A percentile compares a stretch with the other conserved stretches of the same genome.
phyloP scores from a whole-genome alignment of 2,329 filamentous ascomycete genomes.

The Pseudocercospora fijiensis region DNA sequence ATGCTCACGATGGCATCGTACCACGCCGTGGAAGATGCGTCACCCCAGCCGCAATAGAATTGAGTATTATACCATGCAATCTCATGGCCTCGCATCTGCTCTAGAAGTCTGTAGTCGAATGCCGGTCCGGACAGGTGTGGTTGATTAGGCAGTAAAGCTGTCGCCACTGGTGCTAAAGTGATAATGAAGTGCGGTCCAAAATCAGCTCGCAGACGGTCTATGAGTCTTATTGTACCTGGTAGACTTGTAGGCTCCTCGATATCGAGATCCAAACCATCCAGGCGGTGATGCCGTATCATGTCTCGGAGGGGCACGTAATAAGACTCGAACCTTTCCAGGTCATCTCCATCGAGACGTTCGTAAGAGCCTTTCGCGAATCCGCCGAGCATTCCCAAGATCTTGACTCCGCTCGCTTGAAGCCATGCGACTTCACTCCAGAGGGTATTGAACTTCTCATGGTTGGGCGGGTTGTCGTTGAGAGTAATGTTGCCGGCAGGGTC shows the following conservation, averaged over 20 bases:
- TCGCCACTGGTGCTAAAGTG: conserved; percentile 78
- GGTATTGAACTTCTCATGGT: conserved; percentile 61
- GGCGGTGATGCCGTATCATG: conserved; percentile 59
- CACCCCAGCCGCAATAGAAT: conserved; percentile 90
- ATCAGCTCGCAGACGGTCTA: conserved; percentile 55
- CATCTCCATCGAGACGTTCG: conserved; percentile 58
- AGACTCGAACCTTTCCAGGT: conserved; percentile 63
- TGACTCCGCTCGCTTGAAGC: conserved; percentile 71
- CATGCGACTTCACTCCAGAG: conserved; percentile 76
- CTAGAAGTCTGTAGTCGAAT: conserved; percentile 75
- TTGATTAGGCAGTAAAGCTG: conserved; percentile 60
- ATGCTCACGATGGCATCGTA: conserved; percentile 57
- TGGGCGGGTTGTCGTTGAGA: conserved; percentile 75
- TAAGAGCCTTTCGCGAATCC: conserved; percentile 77
- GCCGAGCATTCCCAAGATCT: conserved; percentile 82
- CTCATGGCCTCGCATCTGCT: conserved; percentile 62
- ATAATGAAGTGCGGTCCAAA: conserved; percentile 72
- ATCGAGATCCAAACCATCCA: conserved; percentile 75
- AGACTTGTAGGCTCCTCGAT: conserved; percentile 76
- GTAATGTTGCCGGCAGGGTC: conserved; percentile 64
- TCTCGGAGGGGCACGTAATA: conserved; percentile 70
- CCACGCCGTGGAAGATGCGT: conserved; percentile 53
- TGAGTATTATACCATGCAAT: conserved; percentile 70
- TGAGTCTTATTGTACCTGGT: conserved; percentile 56
- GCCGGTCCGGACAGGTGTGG: conserved; percentile 66